Percentiles rank a stretch among this genome's conserved stretches.
These are phyloP conservation scores for Bremia lactucae DNA, from an alignment of 352 stramenopile genomes.

Conservation along the genomic window DNA sequence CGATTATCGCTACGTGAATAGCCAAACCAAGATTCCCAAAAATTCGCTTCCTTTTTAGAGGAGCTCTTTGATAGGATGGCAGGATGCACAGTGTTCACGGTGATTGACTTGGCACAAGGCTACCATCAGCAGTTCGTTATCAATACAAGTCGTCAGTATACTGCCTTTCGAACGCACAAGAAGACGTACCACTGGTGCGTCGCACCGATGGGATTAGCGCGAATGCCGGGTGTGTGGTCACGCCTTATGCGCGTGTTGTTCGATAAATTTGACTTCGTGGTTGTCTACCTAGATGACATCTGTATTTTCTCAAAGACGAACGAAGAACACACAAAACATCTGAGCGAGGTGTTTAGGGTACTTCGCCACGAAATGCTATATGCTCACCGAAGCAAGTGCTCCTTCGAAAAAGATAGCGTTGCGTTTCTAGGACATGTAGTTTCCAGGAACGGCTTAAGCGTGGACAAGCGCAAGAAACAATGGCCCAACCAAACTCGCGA, in stretches of 20 bases:
- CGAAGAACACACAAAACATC: neutral
- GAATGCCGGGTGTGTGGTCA: neutral
- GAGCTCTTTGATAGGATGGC: neutral
- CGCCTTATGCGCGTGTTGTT: neutral
- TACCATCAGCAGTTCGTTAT: neutral
- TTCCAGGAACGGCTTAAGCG: neutral
- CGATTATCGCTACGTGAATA: neutral
- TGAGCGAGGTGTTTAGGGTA: neutral
- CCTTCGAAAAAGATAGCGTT: neutral
- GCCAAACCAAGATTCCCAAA: neutral
- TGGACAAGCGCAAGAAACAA: neutral
- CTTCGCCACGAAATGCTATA: neutral
- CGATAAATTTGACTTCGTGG: neutral
- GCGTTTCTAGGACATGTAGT: neutral
- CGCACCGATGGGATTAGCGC: neutral
- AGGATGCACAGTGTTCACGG: neutral
- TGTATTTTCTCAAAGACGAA: neutral
- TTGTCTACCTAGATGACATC: neutral
- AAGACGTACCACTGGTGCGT: neutral
- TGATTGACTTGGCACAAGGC: neutral
- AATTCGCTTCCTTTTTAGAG: neutral
- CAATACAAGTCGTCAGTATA: neutral
- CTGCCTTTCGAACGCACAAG: neutral
- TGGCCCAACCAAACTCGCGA: neutral
- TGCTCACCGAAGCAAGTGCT: neutral